Conservation (phyloP, 2,329 filamentous ascomycete genomes). For the Xylariaceae sp. region DNA sequence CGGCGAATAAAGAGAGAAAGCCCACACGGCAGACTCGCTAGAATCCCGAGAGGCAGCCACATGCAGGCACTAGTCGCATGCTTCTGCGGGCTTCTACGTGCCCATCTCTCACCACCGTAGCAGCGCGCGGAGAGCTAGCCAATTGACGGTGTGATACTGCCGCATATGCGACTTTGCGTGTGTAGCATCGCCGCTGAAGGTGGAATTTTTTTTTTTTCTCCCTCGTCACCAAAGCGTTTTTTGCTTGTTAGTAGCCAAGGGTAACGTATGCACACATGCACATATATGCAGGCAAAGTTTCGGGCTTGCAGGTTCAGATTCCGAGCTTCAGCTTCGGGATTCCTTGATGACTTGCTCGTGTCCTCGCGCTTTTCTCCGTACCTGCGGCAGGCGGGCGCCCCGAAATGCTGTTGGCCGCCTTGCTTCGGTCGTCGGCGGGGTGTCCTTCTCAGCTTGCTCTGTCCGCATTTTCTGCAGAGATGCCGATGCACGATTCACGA, state of each 20-base stretch:
- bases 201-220: slow-evolving; percentile 2
- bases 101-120: slow-evolving; percentile 12
- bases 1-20: slow-evolving; percentile 3
- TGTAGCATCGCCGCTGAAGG: too few relatives aligned
- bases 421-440: slow-evolving; percentile 15
- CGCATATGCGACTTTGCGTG: too few relatives aligned
- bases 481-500: slow-evolving; percentile 1
- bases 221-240: slow-evolving; percentile 5
- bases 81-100: slow-evolving; percentile 15
- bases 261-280: not conserved
- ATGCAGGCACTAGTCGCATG: slow-evolving; percentile 21
- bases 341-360: not conserved
- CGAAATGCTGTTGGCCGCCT: slow-evolving; percentile 5
- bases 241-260: not conserved
- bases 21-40: slow-evolving; percentile 9
- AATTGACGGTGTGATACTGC: slow-evolving; percentile 4
- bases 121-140: slow-evolving; percentile 6
- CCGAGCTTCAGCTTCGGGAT: slow-evolving; percentile 8
- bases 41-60: slow-evolving; percentile 20
- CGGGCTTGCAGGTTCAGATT: slow-evolving; percentile 12
- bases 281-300: slow-evolving; percentile 5
- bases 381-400: slow-evolving; percentile 10
- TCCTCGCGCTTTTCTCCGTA: slow-evolving; percentile 15
- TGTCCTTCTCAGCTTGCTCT: slow-evolving; percentile 1
- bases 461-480: not conserved